Percentiles rank a stretch among this genome's conserved stretches.
These are phyloP conservation scores for Calamus simplicifolius DNA, from an alignment of 176 grass and related monocot genomes.

Conservation along the genomic window DNA sequence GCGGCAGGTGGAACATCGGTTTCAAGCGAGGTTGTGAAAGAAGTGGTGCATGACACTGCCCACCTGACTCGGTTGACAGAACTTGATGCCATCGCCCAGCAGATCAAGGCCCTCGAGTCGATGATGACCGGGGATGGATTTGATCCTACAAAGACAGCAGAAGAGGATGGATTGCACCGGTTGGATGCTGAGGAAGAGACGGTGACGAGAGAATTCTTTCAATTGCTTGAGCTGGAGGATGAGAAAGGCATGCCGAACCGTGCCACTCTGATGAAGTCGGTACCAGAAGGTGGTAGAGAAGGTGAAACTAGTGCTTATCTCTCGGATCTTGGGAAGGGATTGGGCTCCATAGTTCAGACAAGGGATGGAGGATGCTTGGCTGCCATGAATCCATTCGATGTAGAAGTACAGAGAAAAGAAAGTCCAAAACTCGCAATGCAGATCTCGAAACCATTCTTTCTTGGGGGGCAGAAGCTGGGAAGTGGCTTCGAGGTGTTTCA, in stretches of 20 bases:
- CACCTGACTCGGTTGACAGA: slow-evolving; percentile 55
- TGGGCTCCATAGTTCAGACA: slow-evolving; percentile 72
- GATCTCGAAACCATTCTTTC: slow-evolving; percentile 68
- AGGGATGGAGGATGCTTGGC: slow-evolving; percentile 76
- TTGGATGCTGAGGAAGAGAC: slow-evolving; percentile 75
- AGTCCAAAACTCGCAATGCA: slow-evolving; percentile 87
- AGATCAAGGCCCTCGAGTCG: slow-evolving; percentile 79
- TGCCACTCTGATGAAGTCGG: slow-evolving; percentile 27
- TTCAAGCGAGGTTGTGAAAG: slow-evolving; percentile 76
- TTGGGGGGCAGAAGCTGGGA: slow-evolving; percentile 35
- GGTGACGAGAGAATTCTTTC: slow-evolving; percentile 72
- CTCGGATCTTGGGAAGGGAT: slow-evolving; percentile 75
- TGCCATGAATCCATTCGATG: slow-evolving; percentile 73
- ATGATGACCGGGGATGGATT: slow-evolving; percentile 48
- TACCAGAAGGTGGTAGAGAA: background rate
- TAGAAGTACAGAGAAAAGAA: slow-evolving; percentile 45
- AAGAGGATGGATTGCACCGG: slow-evolving; percentile 22
- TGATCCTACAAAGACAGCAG: background rate
- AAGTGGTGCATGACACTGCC: slow-evolving; percentile 69
- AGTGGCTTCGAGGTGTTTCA: slow-evolving; percentile 68
- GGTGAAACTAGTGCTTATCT: slow-evolving; percentile 35
- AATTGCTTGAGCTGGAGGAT: slow-evolving; percentile 46
- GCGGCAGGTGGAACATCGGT: slow-evolving; percentile 11
- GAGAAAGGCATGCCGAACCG: slow-evolving; percentile 14
- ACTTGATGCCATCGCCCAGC: slow-evolving; percentile 82